These are phyloP conservation scores for Acacia crassicarpa DNA, from an alignment of 306 rosid species.

Conservation along the genomic window DNA sequence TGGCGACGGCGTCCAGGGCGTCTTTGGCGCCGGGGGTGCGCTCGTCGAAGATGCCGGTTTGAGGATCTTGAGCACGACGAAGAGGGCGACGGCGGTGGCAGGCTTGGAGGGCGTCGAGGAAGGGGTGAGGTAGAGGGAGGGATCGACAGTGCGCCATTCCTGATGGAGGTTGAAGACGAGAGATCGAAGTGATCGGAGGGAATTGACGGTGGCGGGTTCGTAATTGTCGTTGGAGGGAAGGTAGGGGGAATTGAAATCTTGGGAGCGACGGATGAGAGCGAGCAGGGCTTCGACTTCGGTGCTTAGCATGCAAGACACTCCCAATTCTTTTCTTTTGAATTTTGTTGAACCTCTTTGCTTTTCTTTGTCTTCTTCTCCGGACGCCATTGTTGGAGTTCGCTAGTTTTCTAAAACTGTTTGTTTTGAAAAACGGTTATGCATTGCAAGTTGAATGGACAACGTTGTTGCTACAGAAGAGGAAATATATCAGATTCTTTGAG, in stretches of 20 bases:
- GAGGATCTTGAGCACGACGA: constrained; percentile 63
- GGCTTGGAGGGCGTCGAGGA: constrained; percentile 73
- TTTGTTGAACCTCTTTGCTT: constrained; percentile 17
- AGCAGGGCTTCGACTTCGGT: constrained; percentile 83
- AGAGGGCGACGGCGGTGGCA: constrained; percentile 76
- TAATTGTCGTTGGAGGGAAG: constrained; percentile 38
- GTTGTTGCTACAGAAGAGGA: too few species aligned
- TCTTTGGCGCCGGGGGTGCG: constrained; percentile 65
- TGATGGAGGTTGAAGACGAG: constrained; percentile 76
- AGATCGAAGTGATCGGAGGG: constrained; percentile 77
- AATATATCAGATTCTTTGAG: too few species aligned
- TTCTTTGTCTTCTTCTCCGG: background rate
- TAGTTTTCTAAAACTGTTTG: background rate
- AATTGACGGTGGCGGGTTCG: constrained; percentile 52
- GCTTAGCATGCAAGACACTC: constrained; percentile 85
- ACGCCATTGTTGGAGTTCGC: constrained; percentile 26
- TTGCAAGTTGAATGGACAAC: constrained; percentile 6
- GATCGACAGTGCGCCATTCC: constrained; percentile 77
- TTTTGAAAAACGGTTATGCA: constrained; percentile 32
- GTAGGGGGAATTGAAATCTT: constrained; percentile 40
- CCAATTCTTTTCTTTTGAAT: constrained; percentile 54
- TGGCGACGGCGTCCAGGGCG: constrained; percentile 51
- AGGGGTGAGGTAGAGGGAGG: constrained; percentile 72
- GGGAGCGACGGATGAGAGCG: constrained; percentile 70
- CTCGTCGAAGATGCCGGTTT: constrained; percentile 66